Conservation (phyloP, 2,329 filamentous ascomycete genomes). For the Thelonectria blattea region DNA sequence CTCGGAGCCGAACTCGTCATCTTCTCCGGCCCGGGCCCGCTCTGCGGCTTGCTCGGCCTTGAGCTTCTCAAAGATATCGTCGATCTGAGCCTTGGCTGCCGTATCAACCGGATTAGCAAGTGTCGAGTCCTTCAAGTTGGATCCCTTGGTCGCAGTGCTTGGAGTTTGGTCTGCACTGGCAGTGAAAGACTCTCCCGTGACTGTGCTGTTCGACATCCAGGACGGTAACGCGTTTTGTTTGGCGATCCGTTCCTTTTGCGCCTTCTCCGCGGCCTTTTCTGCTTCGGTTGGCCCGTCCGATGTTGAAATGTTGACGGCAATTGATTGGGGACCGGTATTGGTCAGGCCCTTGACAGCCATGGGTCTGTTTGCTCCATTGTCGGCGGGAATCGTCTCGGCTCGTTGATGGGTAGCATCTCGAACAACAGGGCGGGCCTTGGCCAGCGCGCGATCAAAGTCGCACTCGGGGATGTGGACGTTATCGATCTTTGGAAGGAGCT, state of each 20-base stretch:
- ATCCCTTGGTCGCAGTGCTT: slow-evolving; percentile 38
- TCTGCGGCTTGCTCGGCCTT: slow-evolving; percentile 64
- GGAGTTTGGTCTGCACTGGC: slow-evolving; percentile 39
- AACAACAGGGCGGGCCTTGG: slow-evolving; percentile 66
- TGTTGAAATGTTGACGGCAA: slow-evolving; percentile 72
- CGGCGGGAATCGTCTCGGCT: slow-evolving; percentile 63
- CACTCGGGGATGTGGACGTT: slow-evolving; percentile 75
- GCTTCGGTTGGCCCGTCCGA: slow-evolving; percentile 70
- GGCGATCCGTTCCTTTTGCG: slow-evolving; percentile 69
- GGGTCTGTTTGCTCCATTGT: slow-evolving; percentile 59
- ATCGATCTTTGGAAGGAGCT: slow-evolving; percentile 78
- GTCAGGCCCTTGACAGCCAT: slow-evolving; percentile 73
- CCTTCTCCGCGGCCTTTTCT: slow-evolving; percentile 68
- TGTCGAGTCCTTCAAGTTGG: slow-evolving; percentile 54
- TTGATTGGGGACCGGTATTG: slow-evolving; percentile 70
- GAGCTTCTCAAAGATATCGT: slow-evolving; percentile 71
- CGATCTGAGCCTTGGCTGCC: slow-evolving; percentile 64
- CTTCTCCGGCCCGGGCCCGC: slow-evolving; percentile 38
- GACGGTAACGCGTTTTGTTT: slow-evolving; percentile 72
- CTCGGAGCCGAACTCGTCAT: slow-evolving; percentile 42
- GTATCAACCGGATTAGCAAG: slow-evolving; percentile 49
- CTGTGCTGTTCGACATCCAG: slow-evolving; percentile 75
- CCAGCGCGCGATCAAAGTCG: slow-evolving; percentile 73
- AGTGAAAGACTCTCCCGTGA: slow-evolving; percentile 66
- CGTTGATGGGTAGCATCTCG: slow-evolving; percentile 72